phyloP scores from a whole-genome alignment of 1,284 basidiomycete species.

The Termitomyces sp. region DNA sequence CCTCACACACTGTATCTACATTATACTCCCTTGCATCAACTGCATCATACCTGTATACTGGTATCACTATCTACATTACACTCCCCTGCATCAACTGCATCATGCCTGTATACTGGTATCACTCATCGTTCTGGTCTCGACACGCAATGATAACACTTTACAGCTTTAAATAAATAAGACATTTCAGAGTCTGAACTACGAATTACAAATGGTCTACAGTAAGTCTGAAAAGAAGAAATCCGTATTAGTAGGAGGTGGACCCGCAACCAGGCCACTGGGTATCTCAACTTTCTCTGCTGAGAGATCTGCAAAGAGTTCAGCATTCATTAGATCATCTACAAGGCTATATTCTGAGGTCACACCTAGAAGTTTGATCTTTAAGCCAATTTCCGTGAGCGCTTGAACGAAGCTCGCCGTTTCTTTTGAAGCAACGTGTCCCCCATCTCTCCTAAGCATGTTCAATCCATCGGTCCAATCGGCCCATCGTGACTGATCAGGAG shows the following conservation, averaged over 20 bases:
- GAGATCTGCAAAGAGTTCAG: slow-evolving; percentile 51
- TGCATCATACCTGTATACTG: slow-evolving; percentile 19
- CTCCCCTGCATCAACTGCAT: slow-evolving; percentile 23
- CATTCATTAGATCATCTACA: background rate
- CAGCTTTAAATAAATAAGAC: background rate
- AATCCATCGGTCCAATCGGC: slow-evolving; percentile 97
- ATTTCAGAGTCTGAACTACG: background rate
- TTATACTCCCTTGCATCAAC: slow-evolving; percentile 22
- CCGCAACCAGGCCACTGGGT: slow-evolving; percentile 67
- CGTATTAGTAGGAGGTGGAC: slow-evolving; percentile 70
- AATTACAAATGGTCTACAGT: slow-evolving; percentile 23
- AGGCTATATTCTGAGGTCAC: slow-evolving; percentile 24
- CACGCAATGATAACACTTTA: slow-evolving; percentile 2
- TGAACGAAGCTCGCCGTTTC: slow-evolving; percentile 85
- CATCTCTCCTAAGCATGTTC: slow-evolving; percentile 79
- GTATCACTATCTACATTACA: slow-evolving; percentile 18
- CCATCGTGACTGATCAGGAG: slow-evolving; percentile 80
- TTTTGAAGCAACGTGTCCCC: slow-evolving; percentile 76
- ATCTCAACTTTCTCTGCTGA: slow-evolving; percentile 92
- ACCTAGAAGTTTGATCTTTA: slow-evolving; percentile 91
- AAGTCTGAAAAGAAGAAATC: slow-evolving; percentile 86
- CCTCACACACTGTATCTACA: slow-evolving; percentile 16
- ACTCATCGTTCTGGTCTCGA: slow-evolving; percentile 6
- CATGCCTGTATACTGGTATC: slow-evolving; percentile 17
- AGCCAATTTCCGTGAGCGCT: slow-evolving; percentile 86